Evolutionary conservation across 139 green algal genomes (phyloP).

Genomic region (Astrephomene gubernaculifera): DNA sequence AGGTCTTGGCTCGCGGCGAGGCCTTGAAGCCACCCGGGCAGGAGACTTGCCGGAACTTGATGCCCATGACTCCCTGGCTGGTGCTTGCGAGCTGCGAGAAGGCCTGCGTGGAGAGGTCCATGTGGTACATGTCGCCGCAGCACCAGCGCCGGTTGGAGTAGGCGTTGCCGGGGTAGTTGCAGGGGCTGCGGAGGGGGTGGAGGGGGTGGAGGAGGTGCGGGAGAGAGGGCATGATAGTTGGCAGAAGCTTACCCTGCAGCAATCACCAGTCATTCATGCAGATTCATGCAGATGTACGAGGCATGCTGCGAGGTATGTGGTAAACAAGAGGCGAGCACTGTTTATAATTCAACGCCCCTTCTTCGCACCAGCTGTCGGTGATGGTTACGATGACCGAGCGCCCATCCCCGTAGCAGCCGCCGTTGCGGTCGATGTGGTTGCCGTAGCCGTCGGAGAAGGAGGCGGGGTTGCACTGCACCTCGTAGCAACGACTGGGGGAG

Average conservation of each 20-base stretch:
- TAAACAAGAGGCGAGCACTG: too few species aligned
- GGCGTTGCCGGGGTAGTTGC: slow-evolving; percentile 44
- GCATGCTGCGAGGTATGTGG: too few species aligned
- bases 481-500: slow-evolving; percentile 56
- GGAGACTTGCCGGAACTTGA: slow-evolving; percentile 11
- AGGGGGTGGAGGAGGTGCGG: background rate
- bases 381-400: slow-evolving; percentile 48
- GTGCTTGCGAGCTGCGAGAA: slow-evolving; percentile 9
- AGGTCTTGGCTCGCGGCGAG: slow-evolving; percentile 6
- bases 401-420: slow-evolving; percentile 21
- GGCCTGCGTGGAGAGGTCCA: background rate
- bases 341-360: background rate
- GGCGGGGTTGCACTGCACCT: slow-evolving; percentile 53
- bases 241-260: too few species aligned
- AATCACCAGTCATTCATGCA: too few species aligned
- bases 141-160: slow-evolving; percentile 56
- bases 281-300: too few species aligned
- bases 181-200: background rate
- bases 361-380: slow-evolving; percentile 53
- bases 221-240: background rate
- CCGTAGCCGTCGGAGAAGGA: slow-evolving; percentile 53
- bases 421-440: slow-evolving; percentile 41
- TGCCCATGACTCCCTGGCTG: slow-evolving; percentile 16
- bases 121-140: slow-evolving; percentile 56
- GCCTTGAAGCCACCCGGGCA: slow-evolving; percentile 19